Base-by-base conservation (phyloP, 2,329 filamentous ascomycete species). In the Dothiorella sarmentorum region DNA sequence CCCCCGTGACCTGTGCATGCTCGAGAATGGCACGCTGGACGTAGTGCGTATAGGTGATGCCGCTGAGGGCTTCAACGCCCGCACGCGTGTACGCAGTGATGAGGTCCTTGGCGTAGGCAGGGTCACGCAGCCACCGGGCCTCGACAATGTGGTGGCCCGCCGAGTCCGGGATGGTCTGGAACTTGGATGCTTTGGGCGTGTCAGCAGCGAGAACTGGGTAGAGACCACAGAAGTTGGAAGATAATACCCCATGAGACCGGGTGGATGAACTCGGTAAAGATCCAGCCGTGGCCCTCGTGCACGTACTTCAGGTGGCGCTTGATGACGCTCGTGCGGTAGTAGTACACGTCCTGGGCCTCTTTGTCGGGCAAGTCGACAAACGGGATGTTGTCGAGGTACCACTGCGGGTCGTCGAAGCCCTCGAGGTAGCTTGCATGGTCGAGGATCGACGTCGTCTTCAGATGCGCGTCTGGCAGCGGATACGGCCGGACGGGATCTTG, bases 321-420 rank as follows among this genome's bases (percentile, higher is more conserved):
- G 56, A 75, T 68, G 4, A 75, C 69, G 10, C 71, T 71, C 66
- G 73, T 74, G 37, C 76, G 71, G 61, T 78, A 78, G 62, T 78
- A 78, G 61, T 78, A 78, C 17, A 79, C 75, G 59, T 76, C 73
- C 61, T 77, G 71, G 52, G 78, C 70, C 18, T 71, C 64, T 44
- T 68, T 33, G 60, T 77, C 71, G 15, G 75, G 75, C 17, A 76
- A 68, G 33, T 78, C 75, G n/a, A 78, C 71, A 43, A 72, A 74
- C 4, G 76, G 75, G 29, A 78, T 76, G 58, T 77, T 78, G 56
- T 73, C 63, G 26, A 68, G 63, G 45, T 69, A 69, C 66, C 68
- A 73, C 3, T 59, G 60, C 7, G 60, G 57, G 37, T 66, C 63
- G 38, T 62, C 65, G 2, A 67, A 61, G 4, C 44, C 33, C 13